Evolutionary conservation across 495 filamentous ascomycete species (phyloP).

Genomic region (Astrothelium subdiscretum): DNA sequence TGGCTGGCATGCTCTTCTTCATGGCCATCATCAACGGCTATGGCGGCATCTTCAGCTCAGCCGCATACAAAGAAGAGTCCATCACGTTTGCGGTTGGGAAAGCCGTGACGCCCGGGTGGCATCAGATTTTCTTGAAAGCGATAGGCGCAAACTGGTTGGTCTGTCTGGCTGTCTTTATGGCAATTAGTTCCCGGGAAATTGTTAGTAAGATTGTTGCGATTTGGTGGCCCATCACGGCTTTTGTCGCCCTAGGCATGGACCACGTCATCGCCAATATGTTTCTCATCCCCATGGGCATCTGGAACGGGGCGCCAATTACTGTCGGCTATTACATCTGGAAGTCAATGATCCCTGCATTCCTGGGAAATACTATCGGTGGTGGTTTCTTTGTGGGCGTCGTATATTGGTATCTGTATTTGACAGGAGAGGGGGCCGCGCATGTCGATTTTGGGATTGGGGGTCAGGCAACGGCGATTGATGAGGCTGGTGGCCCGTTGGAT

Average conservation of each 20-base stretch:
- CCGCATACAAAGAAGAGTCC: constrained; percentile 38
- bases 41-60: constrained; percentile 43
- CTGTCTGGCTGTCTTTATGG: constrained; percentile 46
- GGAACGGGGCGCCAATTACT: constrained; percentile 38
- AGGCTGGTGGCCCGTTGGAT: neutral
- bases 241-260: constrained; percentile 46
- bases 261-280: constrained; percentile 59
- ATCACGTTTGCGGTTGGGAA: constrained; percentile 43
- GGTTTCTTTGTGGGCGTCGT: constrained; percentile 7
- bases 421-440: neutral
- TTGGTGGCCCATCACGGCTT: constrained; percentile 50
- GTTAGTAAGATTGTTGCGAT: constrained; percentile 47
- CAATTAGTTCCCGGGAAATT: constrained; percentile 42
- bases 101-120: constrained; percentile 42
- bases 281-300: constrained; percentile 48
- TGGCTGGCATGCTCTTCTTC: constrained; percentile 49
- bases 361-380: constrained; percentile 45
- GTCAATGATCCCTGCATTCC: constrained; percentile 45
- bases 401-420: constrained; percentile 9
- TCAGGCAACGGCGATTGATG: neutral
- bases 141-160: constrained; percentile 56
- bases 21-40: constrained; percentile 48
- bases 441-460: neutral
- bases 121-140: constrained; percentile 47
- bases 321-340: constrained; percentile 53